phyloP scores from a whole-genome alignment of 805 yeast genomes.

The Lachancea meyersii region DNA sequence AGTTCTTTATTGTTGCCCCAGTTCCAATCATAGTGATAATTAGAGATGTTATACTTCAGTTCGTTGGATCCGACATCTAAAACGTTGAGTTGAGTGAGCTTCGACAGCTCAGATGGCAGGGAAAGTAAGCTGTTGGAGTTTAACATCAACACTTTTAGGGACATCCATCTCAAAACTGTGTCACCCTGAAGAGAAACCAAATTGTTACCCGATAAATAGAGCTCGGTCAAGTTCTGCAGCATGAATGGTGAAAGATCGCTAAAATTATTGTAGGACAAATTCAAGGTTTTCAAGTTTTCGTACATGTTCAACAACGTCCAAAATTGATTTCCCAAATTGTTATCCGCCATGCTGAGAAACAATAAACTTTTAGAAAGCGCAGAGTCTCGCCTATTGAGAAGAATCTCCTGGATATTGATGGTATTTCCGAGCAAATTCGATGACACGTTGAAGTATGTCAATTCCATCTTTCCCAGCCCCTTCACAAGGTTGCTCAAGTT shows the following conservation, averaged over 20 bases:
- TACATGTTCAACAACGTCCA: slow-evolving; percentile 62
- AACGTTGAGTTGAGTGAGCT: slow-evolving; percentile 53
- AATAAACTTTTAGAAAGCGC: slow-evolving; percentile 45
- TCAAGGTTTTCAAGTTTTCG: slow-evolving; percentile 52
- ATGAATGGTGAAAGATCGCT: slow-evolving; percentile 77
- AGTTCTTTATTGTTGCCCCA: slow-evolving; percentile 82
- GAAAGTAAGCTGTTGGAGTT: slow-evolving; percentile 84
- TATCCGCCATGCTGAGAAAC: slow-evolving; percentile 68
- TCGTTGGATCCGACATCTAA: slow-evolving; percentile 90
- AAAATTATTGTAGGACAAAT: slow-evolving; percentile 78
- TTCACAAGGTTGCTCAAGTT: slow-evolving; percentile 65
- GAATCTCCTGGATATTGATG: slow-evolving; percentile 45
- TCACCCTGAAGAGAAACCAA: slow-evolving; percentile 78
- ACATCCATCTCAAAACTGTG: slow-evolving; percentile 57
- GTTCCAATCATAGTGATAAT: slow-evolving; percentile 96
- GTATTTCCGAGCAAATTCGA: slow-evolving; percentile 54
- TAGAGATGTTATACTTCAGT: slow-evolving; percentile 84
- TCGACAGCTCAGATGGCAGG: slow-evolving; percentile 81
- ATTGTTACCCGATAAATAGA: slow-evolving; percentile 79
- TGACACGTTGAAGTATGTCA: slow-evolving; percentile 59
- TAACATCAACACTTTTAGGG: slow-evolving; percentile 55
- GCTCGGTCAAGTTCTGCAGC: slow-evolving; percentile 49
- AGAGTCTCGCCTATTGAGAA: slow-evolving; percentile 14
- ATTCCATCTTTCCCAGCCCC: slow-evolving; percentile 59
- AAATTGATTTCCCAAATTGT: slow-evolving; percentile 70